phyloP scores from a whole-genome alignment of 108 stramenopile genomes.

The Skeletonema grethae region DNA sequence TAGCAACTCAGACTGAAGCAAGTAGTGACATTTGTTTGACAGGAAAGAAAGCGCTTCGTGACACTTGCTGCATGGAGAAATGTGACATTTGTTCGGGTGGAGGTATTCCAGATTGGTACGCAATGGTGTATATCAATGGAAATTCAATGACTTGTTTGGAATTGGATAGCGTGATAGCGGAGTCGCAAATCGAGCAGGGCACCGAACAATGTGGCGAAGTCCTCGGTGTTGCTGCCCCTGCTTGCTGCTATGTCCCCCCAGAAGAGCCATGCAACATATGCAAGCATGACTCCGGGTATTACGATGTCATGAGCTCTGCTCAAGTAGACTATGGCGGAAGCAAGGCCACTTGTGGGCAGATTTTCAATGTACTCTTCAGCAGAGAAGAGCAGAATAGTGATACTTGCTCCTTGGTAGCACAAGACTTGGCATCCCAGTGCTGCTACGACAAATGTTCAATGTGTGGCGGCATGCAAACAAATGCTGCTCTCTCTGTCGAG shows the following conservation, averaged over 20 bases:
- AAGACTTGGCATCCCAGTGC: constrained; percentile 38
- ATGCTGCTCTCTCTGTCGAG: constrained; percentile 29
- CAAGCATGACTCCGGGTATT: constrained; percentile 21
- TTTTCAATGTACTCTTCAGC: constrained; percentile 48
- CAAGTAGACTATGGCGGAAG: constrained; percentile 41
- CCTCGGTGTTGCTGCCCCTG: constrained; percentile 42
- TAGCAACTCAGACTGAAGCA: constrained; percentile 40
- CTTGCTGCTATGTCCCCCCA: constrained; percentile 50
- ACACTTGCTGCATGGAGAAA: constrained; percentile 42
- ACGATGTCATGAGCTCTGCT: constrained; percentile 30
- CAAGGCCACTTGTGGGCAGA: constrained; percentile 39
- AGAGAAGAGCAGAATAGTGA: constrained; percentile 43
- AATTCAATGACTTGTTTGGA: constrained; percentile 54
- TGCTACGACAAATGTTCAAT: constrained; percentile 47
- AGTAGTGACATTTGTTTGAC: constrained; percentile 41
- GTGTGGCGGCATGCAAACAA: constrained; percentile 34
- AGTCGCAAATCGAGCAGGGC: constrained; percentile 35
- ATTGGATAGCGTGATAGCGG: constrained; percentile 31
- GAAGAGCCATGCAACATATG: constrained; percentile 47
- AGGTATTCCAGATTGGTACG: constrained; percentile 53
- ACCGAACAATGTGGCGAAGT: constrained; percentile 42
- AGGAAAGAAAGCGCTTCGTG: constrained; percentile 42
- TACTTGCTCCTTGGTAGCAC: constrained; percentile 33
- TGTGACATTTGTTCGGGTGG: constrained; percentile 48
- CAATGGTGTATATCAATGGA: constrained; percentile 48